A percentile compares a stretch with the other conserved stretches of the same genome.
phyloP scores from a whole-genome alignment of 805 yeast genomes.

The Barnettozyma sucrosica region DNA sequence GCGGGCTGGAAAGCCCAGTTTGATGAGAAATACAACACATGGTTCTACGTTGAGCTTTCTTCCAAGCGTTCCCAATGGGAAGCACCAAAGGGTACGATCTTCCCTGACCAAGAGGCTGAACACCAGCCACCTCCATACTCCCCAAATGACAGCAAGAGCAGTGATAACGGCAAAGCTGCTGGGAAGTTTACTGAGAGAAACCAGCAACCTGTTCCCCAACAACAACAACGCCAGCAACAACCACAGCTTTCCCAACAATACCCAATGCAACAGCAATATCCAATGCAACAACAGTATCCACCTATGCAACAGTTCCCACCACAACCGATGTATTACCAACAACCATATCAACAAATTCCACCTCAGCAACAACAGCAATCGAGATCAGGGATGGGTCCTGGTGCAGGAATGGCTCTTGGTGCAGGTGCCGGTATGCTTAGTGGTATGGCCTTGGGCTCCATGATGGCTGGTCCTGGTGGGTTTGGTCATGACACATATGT shows the following conservation, averaged over 20 bases:
- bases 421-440: constrained; percentile 28
- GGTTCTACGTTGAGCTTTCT: constrained; percentile 73
- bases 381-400: constrained; percentile 26
- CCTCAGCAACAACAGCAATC: constrained; percentile 26
- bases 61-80: constrained; percentile 90
- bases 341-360: constrained; percentile 21
- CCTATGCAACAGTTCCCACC: constrained; percentile 25
- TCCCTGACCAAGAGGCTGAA: constrained; percentile 26
- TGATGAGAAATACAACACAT: constrained; percentile 63
- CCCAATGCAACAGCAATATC: constrained; percentile 12
- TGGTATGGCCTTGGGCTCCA: constrained; percentile 26
- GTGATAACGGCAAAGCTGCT: constrained; percentile 14
- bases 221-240: constrained; percentile 14
- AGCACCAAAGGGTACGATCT: constrained; percentile 56
- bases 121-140: constrained; percentile 38
- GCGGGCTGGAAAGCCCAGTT: constrained; percentile 70
- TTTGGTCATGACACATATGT: constrained; percentile 3
- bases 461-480: constrained; percentile 19
- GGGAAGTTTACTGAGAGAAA: constrained; percentile 13
- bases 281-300: constrained; percentile 13
- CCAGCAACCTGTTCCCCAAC: constrained; percentile 10
- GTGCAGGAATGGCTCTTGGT: constrained; percentile 20
- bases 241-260: constrained; percentile 5
- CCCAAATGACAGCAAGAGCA: constrained; percentile 7
- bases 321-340: constrained; percentile 24